Conservation (phyloP, 1,139 yeast genomes). For the Kodamaea arcana region DNA sequence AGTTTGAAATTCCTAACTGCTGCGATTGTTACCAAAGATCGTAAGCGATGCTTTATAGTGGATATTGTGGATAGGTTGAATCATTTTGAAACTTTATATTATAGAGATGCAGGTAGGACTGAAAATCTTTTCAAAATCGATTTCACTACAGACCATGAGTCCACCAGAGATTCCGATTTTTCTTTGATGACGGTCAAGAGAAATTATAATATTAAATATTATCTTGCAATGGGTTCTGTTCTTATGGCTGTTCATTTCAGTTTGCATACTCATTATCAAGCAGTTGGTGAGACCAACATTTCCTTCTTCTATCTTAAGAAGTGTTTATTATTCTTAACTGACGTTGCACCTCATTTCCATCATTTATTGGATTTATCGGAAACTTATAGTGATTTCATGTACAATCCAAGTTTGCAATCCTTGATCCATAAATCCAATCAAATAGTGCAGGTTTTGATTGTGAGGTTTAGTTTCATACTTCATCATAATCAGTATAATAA, state of each 20-base stretch:
- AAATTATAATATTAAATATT: conserved; percentile 25
- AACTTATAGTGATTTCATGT: conserved; percentile 34
- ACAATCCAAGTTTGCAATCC: conserved; percentile 39
- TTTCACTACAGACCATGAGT: neutral
- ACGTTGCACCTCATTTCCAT: conserved; percentile 35
- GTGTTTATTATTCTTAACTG: conserved; percentile 23
- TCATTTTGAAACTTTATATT: conserved; percentile 6
- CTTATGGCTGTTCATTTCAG: conserved; percentile 33
- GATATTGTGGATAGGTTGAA: conserved; percentile 8
- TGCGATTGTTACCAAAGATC: conserved; percentile 3
- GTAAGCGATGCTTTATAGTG: conserved; percentile 2
- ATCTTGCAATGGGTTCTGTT: conserved; percentile 28
- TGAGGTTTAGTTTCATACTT: conserved; percentile 17
- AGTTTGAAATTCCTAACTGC: conserved; percentile 4
- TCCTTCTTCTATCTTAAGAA: conserved; percentile 33
- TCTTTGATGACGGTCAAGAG: conserved; percentile 16
- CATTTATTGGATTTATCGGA: conserved; percentile 29
- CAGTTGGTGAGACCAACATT: conserved; percentile 19
- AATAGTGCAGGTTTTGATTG: conserved; percentile 26
- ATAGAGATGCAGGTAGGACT: conserved; percentile 3
- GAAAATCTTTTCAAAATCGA: conserved; percentile 2
- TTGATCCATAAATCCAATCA: conserved; percentile 36
- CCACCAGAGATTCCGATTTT: conserved; percentile 13
- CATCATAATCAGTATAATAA: conserved; percentile 9
- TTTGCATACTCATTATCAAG: conserved; percentile 31